Conservation (phyloP, 1,284 basidiomycete genomes). For the Apiotrichum domesticum region DNA sequence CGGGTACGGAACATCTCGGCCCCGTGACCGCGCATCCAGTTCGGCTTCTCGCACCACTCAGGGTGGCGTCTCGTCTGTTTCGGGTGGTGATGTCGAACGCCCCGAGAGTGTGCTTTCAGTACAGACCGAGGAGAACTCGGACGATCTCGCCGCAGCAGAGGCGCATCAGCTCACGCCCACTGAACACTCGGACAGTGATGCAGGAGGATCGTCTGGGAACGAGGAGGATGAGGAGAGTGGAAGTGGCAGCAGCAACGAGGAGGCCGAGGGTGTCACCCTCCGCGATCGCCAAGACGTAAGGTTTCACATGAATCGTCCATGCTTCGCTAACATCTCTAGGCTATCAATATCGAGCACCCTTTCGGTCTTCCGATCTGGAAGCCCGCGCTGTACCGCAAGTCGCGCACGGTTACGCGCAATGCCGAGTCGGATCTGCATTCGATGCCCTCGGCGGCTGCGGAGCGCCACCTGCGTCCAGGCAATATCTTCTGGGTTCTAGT, state of each 20-base stretch:
- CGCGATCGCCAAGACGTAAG: conserved; percentile 90
- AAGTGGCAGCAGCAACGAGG: conserved; percentile 32
- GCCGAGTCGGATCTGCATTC: conserved; percentile 92
- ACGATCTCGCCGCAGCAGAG: conserved; percentile 20
- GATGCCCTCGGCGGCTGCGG: conserved; percentile 83
- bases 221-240: conserved; percentile 34
- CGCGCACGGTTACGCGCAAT: conserved; percentile 88
- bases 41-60: conserved; percentile 12
- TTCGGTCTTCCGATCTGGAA: conserved; percentile 99
- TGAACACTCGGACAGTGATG: neutral
- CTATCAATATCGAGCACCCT: conserved; percentile 96
- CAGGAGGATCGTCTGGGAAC: conserved; percentile 26
- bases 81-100: conserved; percentile 17
- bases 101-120: conserved; percentile 4
- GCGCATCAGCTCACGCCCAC: too few species aligned
- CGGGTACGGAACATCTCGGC: neutral
- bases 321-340: conserved; percentile 31
- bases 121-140: conserved; percentile 2
- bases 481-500: conserved; percentile 84
- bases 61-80: conserved; percentile 2
- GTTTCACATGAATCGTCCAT: conserved; percentile 1
- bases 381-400: conserved; percentile 97
- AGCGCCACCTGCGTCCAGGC: conserved; percentile 81
- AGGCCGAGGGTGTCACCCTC: conserved; percentile 81
- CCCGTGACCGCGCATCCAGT: conserved; percentile 7